Base-by-base conservation (phyloP, 2,329 filamentous ascomycete species). In the Ceratocystis ficicola region DNA sequence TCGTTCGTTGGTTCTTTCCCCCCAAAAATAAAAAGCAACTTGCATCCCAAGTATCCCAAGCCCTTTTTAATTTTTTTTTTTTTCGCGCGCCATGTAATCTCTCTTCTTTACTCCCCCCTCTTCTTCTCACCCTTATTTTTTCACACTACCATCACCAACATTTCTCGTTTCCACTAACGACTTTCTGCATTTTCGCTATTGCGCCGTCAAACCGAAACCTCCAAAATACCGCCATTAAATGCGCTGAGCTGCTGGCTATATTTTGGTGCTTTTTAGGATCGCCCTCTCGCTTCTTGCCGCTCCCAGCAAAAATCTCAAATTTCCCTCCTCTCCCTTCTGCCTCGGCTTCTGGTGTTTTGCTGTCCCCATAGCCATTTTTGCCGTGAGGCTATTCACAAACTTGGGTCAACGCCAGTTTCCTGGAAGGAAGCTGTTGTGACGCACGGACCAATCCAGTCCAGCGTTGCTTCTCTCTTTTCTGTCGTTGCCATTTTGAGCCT, bases 341-440 rank as follows among this genome's bases (percentile, higher is more conserved):
- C 44, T 55, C 28, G 55, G 55, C 48, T 17, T 60, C 17, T 48
- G 55, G 55, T 61, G 25, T 60, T 28, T 44, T 61, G 36, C 17
- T 50, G 52, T 46, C 44, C 50, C 32, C 41, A 48, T 57, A 60
- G 30, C 32, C 22, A 32, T 36, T 65, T 65, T 65, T 44, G 36
- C 36, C 22, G 55, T 65, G 64, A 65, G 64, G 64, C 64, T 61
- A 65, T 65, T 65, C 64, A 25, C 22, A 65, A 50, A 17, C 7
- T 41, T 65, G 55, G 22, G 44, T 44, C 25, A 65, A 62, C 57
- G 8, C 64, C 52, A 62, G 55, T 64, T 64, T 63, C 61, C 10
- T 63, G 41, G 66, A 66, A 68, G 66, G 66, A 68, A 64, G 66
- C 60, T 60, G 66, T 65, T 67, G 66, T 66, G 59, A 64, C 61